phyloP scores from a whole-genome alignment of 2,329 filamentous ascomycete genomes.

The Blastomyces parvus region DNA sequence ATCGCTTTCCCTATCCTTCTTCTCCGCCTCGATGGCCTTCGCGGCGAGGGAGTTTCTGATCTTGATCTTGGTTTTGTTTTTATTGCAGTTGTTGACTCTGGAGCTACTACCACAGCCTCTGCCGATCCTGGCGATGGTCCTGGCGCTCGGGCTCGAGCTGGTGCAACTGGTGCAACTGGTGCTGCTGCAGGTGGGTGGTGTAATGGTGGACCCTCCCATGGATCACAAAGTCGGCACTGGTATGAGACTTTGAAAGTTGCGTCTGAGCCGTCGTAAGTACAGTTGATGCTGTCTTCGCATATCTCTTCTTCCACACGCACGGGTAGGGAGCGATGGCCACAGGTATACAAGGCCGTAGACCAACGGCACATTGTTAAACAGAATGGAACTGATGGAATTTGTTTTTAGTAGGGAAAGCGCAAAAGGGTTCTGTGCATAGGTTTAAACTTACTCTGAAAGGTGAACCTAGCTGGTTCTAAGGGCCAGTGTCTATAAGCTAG shows the following conservation, averaged over 20 bases:
- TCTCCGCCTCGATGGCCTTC: background rate
- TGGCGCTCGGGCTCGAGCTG: too few species aligned
- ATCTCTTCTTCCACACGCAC: conserved; percentile 1
- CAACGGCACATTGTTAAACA: conserved; percentile 1
- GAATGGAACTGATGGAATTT: background rate
- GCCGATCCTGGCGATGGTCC: too few species aligned
- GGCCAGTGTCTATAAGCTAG: background rate
- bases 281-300: background rate
- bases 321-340: background rate
- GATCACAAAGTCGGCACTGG: background rate
- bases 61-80: background rate
- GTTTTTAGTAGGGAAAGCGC: background rate
- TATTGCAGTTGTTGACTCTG: background rate
- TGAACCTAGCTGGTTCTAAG: background rate
- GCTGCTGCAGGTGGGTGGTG: background rate
- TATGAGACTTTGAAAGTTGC: background rate
- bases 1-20: background rate
- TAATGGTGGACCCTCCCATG: background rate
- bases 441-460: background rate
- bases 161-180: background rate
- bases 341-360: conserved; percentile 1
- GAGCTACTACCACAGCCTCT: background rate
- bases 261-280: background rate
- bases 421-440: background rate
- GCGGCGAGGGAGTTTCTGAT: background rate